Conservation (phyloP, 495 filamentous ascomycete species). For the Penicillium herquei region DNA sequence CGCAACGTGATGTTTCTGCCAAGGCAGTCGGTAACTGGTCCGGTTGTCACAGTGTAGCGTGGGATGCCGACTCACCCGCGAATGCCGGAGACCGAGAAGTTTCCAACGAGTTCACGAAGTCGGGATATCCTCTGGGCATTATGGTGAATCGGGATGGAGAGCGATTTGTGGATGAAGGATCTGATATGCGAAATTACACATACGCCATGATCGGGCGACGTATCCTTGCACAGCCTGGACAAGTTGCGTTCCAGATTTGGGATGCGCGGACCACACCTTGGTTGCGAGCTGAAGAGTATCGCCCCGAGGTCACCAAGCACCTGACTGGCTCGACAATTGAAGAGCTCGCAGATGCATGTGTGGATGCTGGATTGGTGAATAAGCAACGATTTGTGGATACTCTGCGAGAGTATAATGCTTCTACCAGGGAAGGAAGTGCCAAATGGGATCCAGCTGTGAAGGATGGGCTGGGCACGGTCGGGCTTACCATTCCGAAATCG, state of each 20-base stretch:
- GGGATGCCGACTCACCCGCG: conserved; percentile 57
- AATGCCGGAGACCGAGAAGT: conserved; percentile 50
- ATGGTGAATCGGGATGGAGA: conserved; percentile 58
- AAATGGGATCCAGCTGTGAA: conserved; percentile 53
- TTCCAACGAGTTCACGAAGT: conserved; percentile 66
- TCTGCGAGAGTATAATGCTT: conserved; percentile 51
- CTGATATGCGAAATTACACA: conserved; percentile 61
- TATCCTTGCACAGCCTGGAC: conserved; percentile 54
- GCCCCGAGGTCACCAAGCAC: conserved; percentile 49
- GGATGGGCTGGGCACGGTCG: conserved; percentile 53
- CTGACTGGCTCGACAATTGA: conserved; percentile 48
- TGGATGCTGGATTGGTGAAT: conserved; percentile 39
- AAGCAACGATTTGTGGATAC: conserved; percentile 44
- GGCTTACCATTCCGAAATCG: conserved; percentile 50
- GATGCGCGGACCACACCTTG: conserved; percentile 46
- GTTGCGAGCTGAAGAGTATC: conserved; percentile 58
- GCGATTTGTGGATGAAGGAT: conserved; percentile 63
- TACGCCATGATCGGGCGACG: conserved; percentile 59
- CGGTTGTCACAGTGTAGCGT: conserved; percentile 59
- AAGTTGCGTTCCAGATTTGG: conserved; percentile 62
- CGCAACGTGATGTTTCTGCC: conserved; percentile 47
- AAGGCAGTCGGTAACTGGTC: conserved; percentile 56
- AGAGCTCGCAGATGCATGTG: conserved; percentile 51
- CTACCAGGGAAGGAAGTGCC: conserved; percentile 29
- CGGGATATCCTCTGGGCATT: conserved; percentile 62